Evolutionary conservation across 2,329 filamentous ascomycete species (phyloP), one percentile per base, ranked within the genome.

Genomic region (Helotiales sp.): DNA sequence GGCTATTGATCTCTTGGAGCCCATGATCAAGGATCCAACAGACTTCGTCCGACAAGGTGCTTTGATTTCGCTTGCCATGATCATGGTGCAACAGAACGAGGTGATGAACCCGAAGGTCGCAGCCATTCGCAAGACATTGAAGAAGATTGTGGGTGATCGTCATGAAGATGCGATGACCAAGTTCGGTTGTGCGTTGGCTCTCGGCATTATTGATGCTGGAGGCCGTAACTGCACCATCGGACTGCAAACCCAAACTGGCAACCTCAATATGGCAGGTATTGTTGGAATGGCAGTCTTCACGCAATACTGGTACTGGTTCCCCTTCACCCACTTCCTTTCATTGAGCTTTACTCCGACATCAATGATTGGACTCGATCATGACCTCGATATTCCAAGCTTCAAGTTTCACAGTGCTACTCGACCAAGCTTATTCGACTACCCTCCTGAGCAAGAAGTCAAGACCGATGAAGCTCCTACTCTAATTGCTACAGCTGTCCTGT

Each of bases 251-350:
- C 95, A 96, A 76, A 97, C 93, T 0, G 96, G 96, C 63, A 99
- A 97, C 72, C 85, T 99, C 65, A 98, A 99, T 80, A 97, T 99
- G 93, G 87, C 93, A 17, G 96, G 91, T 61, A 96, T 99, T 65
- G 93, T 99, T 17, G 96, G 95, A 66, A 96, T 96, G 87, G 93
- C 92, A 27, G 90, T 99, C 54, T 99, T 99, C 77, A 96, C 93
- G 8, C 95, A 99, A 74, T 99, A 99, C 79, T 99, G 95, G 95
- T 99, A 99, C 79, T 99, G 95, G 95, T 99, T 99, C 84, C 95
- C 95, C 59, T 89, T 98, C 69, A 96, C 95, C 29, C 95, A 99
- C 76, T 99, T 99, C 85, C 75, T 99, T 57, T 96, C 93, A 0
- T 81, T 99, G 61, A 93, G 91, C 69, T 98, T 99, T 76, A 92